These are phyloP conservation scores for Thermothelomyces thermophilus DNA, from an alignment of 2,329 filamentous ascomycete species.

Conservation along the genomic window DNA sequence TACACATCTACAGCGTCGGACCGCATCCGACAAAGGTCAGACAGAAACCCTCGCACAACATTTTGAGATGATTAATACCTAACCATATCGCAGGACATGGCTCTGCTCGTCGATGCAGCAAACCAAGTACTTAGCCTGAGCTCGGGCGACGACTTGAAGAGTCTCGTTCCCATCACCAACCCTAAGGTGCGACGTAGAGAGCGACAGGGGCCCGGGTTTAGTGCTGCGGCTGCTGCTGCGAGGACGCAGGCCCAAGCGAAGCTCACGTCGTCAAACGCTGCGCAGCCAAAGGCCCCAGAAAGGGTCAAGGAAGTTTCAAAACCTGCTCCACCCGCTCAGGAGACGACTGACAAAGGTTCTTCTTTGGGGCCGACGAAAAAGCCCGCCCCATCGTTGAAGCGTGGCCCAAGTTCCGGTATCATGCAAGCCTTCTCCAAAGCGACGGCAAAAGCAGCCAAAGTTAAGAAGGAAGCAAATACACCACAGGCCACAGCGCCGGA, in stretches of 20 bases:
- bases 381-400: constrained; percentile 42
- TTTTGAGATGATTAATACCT: background rate
- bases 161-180: constrained; percentile 66
- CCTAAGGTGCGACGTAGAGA: constrained; percentile 52
- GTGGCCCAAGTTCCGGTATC: constrained; percentile 49
- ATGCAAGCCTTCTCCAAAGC: constrained; percentile 75
- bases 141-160: constrained; percentile 34
- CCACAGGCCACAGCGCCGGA: constrained; percentile 34
- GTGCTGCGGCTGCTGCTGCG: constrained; percentile 27
- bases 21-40: constrained; percentile 59
- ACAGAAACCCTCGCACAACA: fast-evolving
- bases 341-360: constrained; percentile 21
- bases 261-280: constrained; percentile 16
- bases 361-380: constrained; percentile 37
- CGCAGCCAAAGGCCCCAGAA: constrained; percentile 20
- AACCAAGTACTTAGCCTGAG: constrained; percentile 51
- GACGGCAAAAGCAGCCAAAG: constrained; percentile 39
- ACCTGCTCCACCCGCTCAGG: constrained; percentile 33
- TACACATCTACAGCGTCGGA: constrained; percentile 84
- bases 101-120: constrained; percentile 63
- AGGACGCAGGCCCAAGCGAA: constrained; percentile 22
- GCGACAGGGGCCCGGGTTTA: constrained; percentile 32
- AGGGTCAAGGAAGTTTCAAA: constrained; percentile 34
- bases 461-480: constrained; percentile 40
- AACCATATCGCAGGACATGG: constrained; percentile 45